Evolutionary conservation across 306 rosid genomes (phyloP).

Genomic region (Inga oerstediana): DNA sequence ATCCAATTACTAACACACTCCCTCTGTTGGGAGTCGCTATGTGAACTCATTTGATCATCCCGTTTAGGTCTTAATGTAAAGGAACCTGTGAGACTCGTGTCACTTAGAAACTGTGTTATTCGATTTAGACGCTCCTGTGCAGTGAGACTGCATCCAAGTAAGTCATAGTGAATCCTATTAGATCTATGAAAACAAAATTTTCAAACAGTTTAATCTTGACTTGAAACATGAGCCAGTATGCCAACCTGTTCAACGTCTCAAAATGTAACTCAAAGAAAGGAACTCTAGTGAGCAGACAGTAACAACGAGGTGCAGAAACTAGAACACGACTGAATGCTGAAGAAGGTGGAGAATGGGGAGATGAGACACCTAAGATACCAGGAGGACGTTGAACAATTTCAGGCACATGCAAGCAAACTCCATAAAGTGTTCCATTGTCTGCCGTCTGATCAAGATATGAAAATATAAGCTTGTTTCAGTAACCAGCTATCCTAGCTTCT

Average conservation of each 20-base stretch:
- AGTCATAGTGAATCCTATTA: constrained; percentile 38
- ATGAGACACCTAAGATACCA: constrained; percentile 64
- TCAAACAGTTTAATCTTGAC: not conserved
- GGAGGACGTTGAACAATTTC: constrained; percentile 99
- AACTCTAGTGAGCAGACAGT: constrained; percentile 82
- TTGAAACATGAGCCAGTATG: constrained; percentile 13
- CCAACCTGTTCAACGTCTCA: constrained; percentile 92
- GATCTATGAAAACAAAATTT: constrained; percentile 8
- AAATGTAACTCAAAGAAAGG: constrained; percentile 94
- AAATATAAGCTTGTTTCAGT: constrained; percentile 40
- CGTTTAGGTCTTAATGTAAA: constrained; percentile 49
- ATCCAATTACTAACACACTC: constrained; percentile 65
- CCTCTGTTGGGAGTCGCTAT: constrained; percentile 48
- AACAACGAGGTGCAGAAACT: constrained; percentile 98
- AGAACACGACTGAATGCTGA: constrained; percentile 72
- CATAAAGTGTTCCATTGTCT: constrained; percentile 84
- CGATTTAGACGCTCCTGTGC: constrained; percentile 96
- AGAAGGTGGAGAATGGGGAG: constrained; percentile 59
- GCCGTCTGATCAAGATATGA: constrained; percentile 65
- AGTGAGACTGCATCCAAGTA: constrained; percentile 83
- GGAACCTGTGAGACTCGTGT: constrained; percentile 54
- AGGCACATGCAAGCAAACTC: constrained; percentile 89
- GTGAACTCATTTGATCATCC: constrained; percentile 54
- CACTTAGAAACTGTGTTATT: constrained; percentile 74
- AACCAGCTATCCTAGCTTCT: constrained; percentile 33